Evolutionary conservation across 2,329 filamentous ascomycete species (phyloP), one percentile per base, ranked within the genome.

Genomic region (Aspergillus sp.): DNA sequence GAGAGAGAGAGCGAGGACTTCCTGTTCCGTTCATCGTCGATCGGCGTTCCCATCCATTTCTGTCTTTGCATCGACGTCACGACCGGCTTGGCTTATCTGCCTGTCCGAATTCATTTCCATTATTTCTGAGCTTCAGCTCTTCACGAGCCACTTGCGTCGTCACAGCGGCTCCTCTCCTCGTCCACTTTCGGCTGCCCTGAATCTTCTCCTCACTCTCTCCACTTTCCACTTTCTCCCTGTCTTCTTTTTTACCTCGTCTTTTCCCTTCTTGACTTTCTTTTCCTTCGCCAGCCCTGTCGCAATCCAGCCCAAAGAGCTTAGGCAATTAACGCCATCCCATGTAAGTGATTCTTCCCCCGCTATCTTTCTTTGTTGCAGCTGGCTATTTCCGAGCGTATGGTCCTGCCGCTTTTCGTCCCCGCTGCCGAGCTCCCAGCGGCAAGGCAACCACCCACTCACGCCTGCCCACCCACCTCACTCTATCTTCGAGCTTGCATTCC

Each of bases 381-480:
- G 45, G 37, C 17, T 25, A 43, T 44, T 27, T 25, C 46, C 43
- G 19, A 40, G 45, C 25, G 25, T 37, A 17, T 40, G 31, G 33
- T 50, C 23, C 43, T 49, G 52, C 48, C 57, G 48, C 43, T 31
- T 54, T 49, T 52, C 49, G 53, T 57, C 57, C 57, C 59, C 57
- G 57, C 59, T 62, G 55, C 60, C 56, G 53, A 64, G 57, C 43
- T 55, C 49, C 45, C 55, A 39, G 21, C 56, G 50, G 53, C 57
- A 58, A 60, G 47, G 55, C 55, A 60, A 58, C 58, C 58, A 60
- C 23, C 46, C 47, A 58, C 48, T 31, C 44, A 17, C 19, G 51
- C 45, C 37, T 43, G 54, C 50, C 53, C 39, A 44, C 50, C 35
- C 21, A 12, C 39, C n/a, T 37, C 17, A 19, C 12, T 33, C 21